These are phyloP conservation scores for Trypanosoma caninum DNA, from an alignment of 208 protist species.

Conservation along the genomic window DNA sequence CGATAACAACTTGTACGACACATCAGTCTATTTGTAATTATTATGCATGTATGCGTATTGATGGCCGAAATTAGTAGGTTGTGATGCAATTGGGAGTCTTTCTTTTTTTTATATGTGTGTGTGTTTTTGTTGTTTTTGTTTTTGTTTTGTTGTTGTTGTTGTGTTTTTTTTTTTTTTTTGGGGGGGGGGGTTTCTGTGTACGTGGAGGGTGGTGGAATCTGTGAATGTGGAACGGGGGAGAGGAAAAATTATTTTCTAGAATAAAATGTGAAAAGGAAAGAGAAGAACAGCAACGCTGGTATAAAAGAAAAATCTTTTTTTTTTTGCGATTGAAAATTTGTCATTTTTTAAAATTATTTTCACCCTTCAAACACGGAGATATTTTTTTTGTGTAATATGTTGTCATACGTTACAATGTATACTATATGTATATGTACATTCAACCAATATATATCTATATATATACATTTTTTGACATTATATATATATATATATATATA, in stretches of 20 bases:
- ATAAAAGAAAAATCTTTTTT: constrained; percentile 1
- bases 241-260: not conserved
- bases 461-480: too few relatives aligned
- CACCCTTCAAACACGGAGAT: too few relatives aligned
- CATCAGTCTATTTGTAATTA: not conserved
- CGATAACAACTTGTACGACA: constrained; percentile 20
- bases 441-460: too few relatives aligned
- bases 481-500: too few relatives aligned
- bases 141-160: constrained; percentile 7
- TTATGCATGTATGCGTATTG: not conserved
- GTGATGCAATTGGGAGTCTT: not conserved
- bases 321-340: not conserved
- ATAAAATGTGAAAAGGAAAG: not conserved
- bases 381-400: constrained; percentile 14
- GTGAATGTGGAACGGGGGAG: not conserved
- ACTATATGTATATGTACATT: too few relatives aligned
- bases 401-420: not conserved
- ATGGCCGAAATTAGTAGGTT: too few relatives aligned
- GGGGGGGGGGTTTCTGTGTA: too few relatives aligned
- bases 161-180: not conserved
- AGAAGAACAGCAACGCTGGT: not conserved
- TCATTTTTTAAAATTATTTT: too few relatives aligned
- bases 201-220: too few relatives aligned
- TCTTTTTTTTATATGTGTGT: not conserved
- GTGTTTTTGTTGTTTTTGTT: constrained; percentile 7